Conservation (phyloP, 768 basidiomycete genomes). For the Kwoniella bestiolae region DNA sequence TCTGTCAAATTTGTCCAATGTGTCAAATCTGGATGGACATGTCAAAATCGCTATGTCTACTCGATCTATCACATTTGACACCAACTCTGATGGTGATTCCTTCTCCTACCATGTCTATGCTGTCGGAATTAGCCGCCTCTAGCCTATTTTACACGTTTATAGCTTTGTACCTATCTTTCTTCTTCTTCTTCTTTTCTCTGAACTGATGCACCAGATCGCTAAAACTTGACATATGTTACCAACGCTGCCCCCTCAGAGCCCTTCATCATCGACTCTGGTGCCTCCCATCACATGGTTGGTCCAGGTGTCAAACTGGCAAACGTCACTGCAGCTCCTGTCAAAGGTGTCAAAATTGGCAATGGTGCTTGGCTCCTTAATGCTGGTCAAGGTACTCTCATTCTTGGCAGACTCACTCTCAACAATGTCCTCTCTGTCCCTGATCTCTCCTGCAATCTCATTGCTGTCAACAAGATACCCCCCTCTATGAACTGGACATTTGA, state of each 20-base stretch:
- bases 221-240: no score
- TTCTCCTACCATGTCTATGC: no score
- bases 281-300: conserved; percentile 25
- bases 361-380: not conserved
- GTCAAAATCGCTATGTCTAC: conserved; percentile 5
- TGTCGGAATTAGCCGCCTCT: no score
- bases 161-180: no score
- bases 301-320: conserved; percentile 3
- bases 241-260: not conserved
- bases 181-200: no score
- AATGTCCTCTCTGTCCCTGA: conserved; percentile 11
- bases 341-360: conserved; percentile 18
- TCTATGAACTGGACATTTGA: conserved; percentile 3
- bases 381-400: conserved; percentile 1
- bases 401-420: not conserved
- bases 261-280: conserved; percentile 24
- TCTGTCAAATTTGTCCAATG: not conserved
- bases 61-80: no score
- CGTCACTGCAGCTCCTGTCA: not conserved
- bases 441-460: conserved; percentile 10
- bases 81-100: not conserved
- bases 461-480: conserved; percentile 13
- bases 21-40: not conserved
- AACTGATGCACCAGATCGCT: no score
- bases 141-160: no score